Conservation (phyloP, 2,329 filamentous ascomycete species). For the Lecanicillium sp. region DNA sequence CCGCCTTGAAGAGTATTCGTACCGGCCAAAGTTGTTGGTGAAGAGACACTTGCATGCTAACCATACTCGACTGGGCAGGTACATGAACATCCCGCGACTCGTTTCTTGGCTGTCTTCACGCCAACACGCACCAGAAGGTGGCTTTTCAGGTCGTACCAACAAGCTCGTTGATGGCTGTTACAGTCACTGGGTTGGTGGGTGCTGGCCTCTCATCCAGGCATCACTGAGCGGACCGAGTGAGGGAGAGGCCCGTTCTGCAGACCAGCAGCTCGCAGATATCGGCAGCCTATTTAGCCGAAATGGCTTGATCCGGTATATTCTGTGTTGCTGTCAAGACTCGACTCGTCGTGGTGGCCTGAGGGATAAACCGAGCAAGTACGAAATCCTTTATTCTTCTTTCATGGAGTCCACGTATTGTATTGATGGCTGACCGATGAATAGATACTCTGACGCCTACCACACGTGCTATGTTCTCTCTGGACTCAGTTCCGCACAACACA, state of each 20-base stretch:
- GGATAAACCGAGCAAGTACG: conserved; percentile 88
- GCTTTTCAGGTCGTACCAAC: conserved; percentile 89
- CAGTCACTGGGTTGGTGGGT: conserved; percentile 94
- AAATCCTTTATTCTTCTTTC: not conserved
- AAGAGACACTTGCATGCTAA: conserved; percentile 21
- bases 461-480: conserved; percentile 87
- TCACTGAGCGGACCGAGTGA: conserved; percentile 49
- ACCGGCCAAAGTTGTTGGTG: no score
- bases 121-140: conserved; percentile 85
- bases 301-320: conserved; percentile 80
- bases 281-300: conserved; percentile 68
- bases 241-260: conserved; percentile 18
- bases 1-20: not conserved
- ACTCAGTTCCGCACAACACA: conserved; percentile 72
- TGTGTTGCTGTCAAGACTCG: conserved; percentile 77
- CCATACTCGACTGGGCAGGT: conserved; percentile 36
- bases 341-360: conserved; percentile 67
- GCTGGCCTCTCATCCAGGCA: conserved; percentile 86
- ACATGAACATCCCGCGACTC: conserved; percentile 68
- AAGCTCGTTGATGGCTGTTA: conserved; percentile 98
- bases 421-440: conserved; percentile 21
- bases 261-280: conserved; percentile 21
- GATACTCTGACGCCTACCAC: conserved; percentile 80
- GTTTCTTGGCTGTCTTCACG: conserved; percentile 83
- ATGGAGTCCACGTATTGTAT: not conserved